phyloP scores from a whole-genome alignment of 768 basidiomycete species.

The Lactarius sanguifluus region DNA sequence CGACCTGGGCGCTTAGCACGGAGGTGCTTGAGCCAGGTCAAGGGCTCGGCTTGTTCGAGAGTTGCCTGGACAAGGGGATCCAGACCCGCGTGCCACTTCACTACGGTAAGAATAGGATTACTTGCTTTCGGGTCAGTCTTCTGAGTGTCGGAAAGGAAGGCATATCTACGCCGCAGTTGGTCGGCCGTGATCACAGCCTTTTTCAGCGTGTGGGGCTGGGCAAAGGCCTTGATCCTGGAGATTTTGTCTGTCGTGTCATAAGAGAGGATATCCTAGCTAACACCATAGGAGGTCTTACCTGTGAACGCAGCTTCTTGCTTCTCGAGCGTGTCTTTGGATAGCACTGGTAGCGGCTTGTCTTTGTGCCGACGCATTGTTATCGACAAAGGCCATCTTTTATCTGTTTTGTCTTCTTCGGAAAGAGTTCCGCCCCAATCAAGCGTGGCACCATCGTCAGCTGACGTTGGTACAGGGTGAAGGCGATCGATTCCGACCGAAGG shows the following conservation, averaged over 20 bases:
- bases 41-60: slow-evolving; percentile 64
- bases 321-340: slow-evolving; percentile 48
- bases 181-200: slow-evolving; percentile 65
- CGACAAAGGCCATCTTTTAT: slow-evolving; percentile 60
- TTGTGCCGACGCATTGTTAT: slow-evolving; percentile 60
- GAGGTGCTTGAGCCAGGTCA: slow-evolving; percentile 71
- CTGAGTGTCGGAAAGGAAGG: slow-evolving; percentile 47
- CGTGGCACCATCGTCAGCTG: slow-evolving; percentile 65
- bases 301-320: slow-evolving; percentile 59
- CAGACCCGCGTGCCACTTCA: slow-evolving; percentile 61
- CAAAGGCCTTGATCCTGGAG: slow-evolving; percentile 48
- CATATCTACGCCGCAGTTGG: slow-evolving; percentile 67
- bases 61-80: slow-evolving; percentile 47
- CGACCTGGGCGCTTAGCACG: slow-evolving; percentile 46
- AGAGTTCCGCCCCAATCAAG: slow-evolving; percentile 70
- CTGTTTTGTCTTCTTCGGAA: slow-evolving; percentile 55
- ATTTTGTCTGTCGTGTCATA: slow-evolving; percentile 51
- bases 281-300: slow-evolving; percentile 41
- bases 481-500: slow-evolving; percentile 53
- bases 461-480: slow-evolving; percentile 66
- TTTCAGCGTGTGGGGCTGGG: slow-evolving; percentile 53
- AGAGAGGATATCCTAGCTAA: slow-evolving; percentile 2
- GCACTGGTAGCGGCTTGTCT: slow-evolving; percentile 49
- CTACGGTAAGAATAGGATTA: slow-evolving; percentile 48
- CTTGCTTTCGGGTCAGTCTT: slow-evolving; percentile 36